Evolutionary conservation across 1,139 yeast species (phyloP), one percentile per base, ranked within the genome.

Genomic region (Hyphopichia fennica): DNA sequence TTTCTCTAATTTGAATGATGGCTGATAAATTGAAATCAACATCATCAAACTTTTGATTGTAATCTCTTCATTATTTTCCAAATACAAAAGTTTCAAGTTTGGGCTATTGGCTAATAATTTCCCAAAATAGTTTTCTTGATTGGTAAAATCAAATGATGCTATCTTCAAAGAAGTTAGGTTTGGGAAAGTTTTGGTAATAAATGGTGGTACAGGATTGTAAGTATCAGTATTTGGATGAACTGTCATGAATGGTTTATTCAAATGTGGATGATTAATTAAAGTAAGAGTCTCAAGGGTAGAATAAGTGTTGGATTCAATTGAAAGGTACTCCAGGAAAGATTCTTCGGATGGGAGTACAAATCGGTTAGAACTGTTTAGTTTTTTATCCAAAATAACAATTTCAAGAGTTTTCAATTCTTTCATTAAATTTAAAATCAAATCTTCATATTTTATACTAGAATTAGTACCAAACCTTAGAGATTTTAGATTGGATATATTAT

Each of bases 61-160:
- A 27, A 72, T 54, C 29, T 56, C 58, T 4, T 47, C 46, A 48
- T 71, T 71, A 42, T 71, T 67, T 45, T 72, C 78, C 31, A 72
- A 48, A 25, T 57, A 56, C 4, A 72, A 27, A 10, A 45, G 54
- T 27, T 43, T 52, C 15, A 72, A 49, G 3, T 51, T 40, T 0
- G 52, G 46, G 4, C 58, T 42, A 1, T 42, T 46, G 2, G 55
- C 38, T n/a, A 70, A 45, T 38, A 69, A 67, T 2, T 53, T 51
- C 3, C 73, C 73, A 27, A 70, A 58, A 7, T 41, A 42, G 10
- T 63, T 69, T 16, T 63, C 55, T 23, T 48, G 46, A 41, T 61
- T 58, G 3, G 47, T 45, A 42, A 70, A 69, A 42, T 67, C 71
- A 47, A 57, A 68, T 10, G 66, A 63, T 1, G 57, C 65, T 2